Evolutionary conservation across 2,329 filamentous ascomycete species (phyloP).

Genomic region (Ophioceras dolichostomum): DNA sequence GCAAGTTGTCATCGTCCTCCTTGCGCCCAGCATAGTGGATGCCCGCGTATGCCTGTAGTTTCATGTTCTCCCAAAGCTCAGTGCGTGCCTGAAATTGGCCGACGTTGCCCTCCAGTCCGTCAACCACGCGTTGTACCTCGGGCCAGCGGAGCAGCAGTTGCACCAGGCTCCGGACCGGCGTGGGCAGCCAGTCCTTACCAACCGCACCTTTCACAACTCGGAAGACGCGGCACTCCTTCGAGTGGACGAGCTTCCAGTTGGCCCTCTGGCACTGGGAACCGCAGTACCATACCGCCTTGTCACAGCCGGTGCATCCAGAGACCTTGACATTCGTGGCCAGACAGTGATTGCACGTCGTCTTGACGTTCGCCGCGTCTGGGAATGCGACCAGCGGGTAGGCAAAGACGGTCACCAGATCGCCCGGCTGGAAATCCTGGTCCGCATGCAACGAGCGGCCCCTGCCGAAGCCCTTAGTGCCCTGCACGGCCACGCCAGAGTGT

Average conservation of each 20-base stretch:
- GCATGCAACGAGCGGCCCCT: slow-evolving; percentile 29
- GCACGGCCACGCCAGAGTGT: background rate
- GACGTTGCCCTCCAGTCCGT: slow-evolving; percentile 33
- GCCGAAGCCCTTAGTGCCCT: background rate
- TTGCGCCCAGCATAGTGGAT: slow-evolving; percentile 30
- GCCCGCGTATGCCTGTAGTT: slow-evolving; percentile 36
- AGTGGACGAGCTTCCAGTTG: slow-evolving; percentile 40
- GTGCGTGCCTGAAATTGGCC: slow-evolving; percentile 20
- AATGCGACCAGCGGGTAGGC: slow-evolving; percentile 30
- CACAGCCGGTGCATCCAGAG: slow-evolving; percentile 37
- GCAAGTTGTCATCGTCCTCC: slow-evolving; percentile 20
- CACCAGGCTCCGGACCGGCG: slow-evolving; percentile 40
- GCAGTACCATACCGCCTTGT: slow-evolving; percentile 40
- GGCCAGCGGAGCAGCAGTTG: slow-evolving; percentile 31
- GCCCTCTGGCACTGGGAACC: slow-evolving; percentile 36
- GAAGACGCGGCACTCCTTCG: slow-evolving; percentile 38
- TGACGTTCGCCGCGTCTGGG: slow-evolving; percentile 28
- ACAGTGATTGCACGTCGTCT: slow-evolving; percentile 36
- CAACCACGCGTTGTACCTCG: slow-evolving; percentile 17
- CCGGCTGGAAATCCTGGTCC: slow-evolving; percentile 27
- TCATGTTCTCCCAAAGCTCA: slow-evolving; percentile 32
- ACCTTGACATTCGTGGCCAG: slow-evolving; percentile 16
- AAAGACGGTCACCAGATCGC: slow-evolving; percentile 33
- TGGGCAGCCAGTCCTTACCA: slow-evolving; percentile 30
- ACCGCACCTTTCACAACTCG: slow-evolving; percentile 21